phyloP scores from a whole-genome alignment of 2,329 filamentous ascomycete species.

The Tolypocladium sp. region DNA sequence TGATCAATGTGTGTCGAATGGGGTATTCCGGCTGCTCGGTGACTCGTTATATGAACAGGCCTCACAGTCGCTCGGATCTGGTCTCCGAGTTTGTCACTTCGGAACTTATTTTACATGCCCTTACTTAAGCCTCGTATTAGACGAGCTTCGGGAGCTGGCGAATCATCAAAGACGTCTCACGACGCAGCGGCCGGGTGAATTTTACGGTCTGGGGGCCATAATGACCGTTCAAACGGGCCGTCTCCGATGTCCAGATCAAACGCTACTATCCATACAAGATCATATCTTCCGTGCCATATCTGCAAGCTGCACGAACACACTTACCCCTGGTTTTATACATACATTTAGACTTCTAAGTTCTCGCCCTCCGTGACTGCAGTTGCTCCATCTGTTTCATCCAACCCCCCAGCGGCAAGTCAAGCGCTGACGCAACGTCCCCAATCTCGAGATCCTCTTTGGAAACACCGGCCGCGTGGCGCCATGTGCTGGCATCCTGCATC shows the following conservation, averaged over 20 bases:
- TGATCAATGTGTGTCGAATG: background rate
- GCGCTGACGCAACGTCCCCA: background rate
- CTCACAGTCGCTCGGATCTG: background rate
- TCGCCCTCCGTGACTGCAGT: background rate
- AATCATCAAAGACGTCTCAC: background rate
- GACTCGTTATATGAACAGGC: background rate
- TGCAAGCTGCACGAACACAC: background rate
- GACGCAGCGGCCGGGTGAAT: background rate
- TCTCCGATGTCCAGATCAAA: background rate
- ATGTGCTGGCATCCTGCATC: conserved; percentile 2
- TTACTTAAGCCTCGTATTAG: background rate
- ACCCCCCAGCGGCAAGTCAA: conserved; percentile 4
- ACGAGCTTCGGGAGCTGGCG: background rate
- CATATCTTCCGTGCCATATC: background rate
- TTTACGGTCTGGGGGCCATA: background rate
- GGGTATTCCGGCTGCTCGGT: background rate
- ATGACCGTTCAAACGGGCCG: no score
- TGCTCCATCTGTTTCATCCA: conserved; percentile 1
- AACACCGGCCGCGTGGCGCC: background rate
- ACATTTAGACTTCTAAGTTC: background rate
- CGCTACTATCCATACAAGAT: background rate
- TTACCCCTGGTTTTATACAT: no score
- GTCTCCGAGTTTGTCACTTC: background rate
- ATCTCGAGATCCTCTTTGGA: background rate
- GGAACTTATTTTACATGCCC: background rate